Evolutionary conservation across 2,329 filamentous ascomycete genomes (phyloP).

Genomic region (Chaetomium sp.): DNA sequence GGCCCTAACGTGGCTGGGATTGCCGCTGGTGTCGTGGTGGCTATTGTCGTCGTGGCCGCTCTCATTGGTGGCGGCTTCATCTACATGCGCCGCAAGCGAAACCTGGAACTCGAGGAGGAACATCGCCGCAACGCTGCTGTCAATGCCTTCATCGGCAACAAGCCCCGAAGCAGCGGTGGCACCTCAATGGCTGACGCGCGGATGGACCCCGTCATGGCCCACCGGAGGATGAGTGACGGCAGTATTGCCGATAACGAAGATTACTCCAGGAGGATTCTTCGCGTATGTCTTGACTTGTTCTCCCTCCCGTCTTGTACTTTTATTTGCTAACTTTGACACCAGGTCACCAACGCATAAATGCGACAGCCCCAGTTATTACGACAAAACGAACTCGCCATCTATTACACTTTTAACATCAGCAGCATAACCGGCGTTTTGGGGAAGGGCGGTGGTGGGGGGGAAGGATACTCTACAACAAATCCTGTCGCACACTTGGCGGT

Average conservation of each 20-base stretch:
- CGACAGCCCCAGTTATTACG: conserved; percentile 31
- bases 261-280: conserved; percentile 90
- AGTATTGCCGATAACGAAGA: conserved; percentile 97
- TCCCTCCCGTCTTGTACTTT: too few species aligned
- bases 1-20: conserved; percentile 74
- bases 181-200: conserved; percentile 74
- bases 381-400: conserved; percentile 32
- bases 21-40: conserved; percentile 80
- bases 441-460: conserved; percentile 18
- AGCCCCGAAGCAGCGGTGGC: conserved; percentile 55
- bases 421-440: conserved; percentile 35
- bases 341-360: conserved; percentile 56
- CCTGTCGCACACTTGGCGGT: conserved; percentile 17
- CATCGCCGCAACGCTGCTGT: conserved; percentile 75
- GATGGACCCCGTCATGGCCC: conserved; percentile 78
- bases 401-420: conserved; percentile 33
- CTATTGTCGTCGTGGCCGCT: conserved; percentile 62
- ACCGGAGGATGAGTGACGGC: conserved; percentile 81
- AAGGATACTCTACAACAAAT: conserved; percentile 15
- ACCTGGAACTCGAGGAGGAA: conserved; percentile 74
- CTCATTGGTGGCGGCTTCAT: conserved; percentile 65
- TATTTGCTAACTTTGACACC: conserved; percentile 14
- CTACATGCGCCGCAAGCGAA: conserved; percentile 67
- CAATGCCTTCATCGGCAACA: conserved; percentile 65
- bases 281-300: conserved; percentile 52